Evolutionary conservation across 2,329 filamentous ascomycete genomes (phyloP), one percentile per base, ranked within the genome.

Genomic region (Macrophomina phaseolina): DNA sequence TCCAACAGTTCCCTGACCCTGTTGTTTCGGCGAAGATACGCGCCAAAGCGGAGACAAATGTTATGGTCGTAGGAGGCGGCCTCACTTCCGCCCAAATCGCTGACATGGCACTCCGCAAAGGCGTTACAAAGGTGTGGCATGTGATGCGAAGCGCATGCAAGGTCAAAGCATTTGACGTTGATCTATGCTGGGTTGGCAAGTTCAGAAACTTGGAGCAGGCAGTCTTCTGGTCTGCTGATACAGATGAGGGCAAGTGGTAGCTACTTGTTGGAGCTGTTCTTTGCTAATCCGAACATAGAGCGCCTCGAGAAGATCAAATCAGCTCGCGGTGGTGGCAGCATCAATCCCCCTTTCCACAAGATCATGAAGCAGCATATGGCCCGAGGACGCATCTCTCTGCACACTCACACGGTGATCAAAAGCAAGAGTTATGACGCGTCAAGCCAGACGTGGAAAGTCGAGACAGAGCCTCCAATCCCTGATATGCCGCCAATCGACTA

Each of bases 181-280:
- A 89, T 66, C 82, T 94, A 1, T 84, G 86, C 56, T 95, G 92
- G 92, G 90, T 94, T 77, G 90, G 90, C 9, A 94, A 94, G 75
- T 94, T 91, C 76, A 88, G 89, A 66, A 94, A 94, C 74, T 86
- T 88, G 64, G 88, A 91, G 70, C 91, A 94, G 74, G 89, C 91
- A 0, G 84, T 85, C 0, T 95, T 94, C 76, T 94, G 91, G 90
- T 87, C 86, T 6, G 90, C 90, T 3, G 90, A 93, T 71, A 87
- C 86, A 5, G 89, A 92, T 68, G 84, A 88, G 72, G 81, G 82
- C 81, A 71, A 67, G 72, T 66, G 23, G 14, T 5, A 16, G 18
- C 34, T 2, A 9, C 5, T 2, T 12, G 16, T 4, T 30, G 6
- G 9, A 3, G 12, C 4, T 5, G 6, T 11, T n/a, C 4, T 5